Evolutionary conservation across 2,329 filamentous ascomycete species (phyloP), one percentile per base, ranked within the genome.

Genomic region (Penicillium digitatum): DNA sequence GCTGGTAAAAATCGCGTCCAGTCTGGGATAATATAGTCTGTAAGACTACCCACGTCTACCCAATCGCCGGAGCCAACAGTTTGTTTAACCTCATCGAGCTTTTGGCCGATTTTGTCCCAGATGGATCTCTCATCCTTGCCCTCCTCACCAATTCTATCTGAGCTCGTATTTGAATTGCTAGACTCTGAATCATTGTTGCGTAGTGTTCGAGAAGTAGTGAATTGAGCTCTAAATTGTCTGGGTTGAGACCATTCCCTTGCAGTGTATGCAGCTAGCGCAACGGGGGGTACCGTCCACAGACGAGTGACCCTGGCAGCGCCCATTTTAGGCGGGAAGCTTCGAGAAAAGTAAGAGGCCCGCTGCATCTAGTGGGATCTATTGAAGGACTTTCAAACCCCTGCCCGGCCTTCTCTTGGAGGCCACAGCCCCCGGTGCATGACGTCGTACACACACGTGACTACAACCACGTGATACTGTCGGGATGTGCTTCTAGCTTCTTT

Each of bases 1-100:
- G 79, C 86, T 0, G 92, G 92, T 18, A 96, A 77, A 39, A 84
- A 70, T 60, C 85, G 87, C 32, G 88, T 85, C 93, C 93, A 97
- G 39, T 88, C 85, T 0, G 93, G 93, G 3, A 95, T 74, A 32
- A 97, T 85, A 60, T 83, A 81, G 66, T 84, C 86, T 35, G 87
- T 85, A 26, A 95, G 76, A 20, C 74, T 80, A 47, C 80, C 78
- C 43, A 82, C 60, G 12, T 74, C 71, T 29, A 73, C 64, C 74
- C 76, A 78, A 27, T 77, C 72, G 39, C 73, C 64, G 1, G 70
- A 68, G 27, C 70, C 67, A 40, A 79, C 69, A 1, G 74, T 72
- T 29, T 76, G 68, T 54, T 72, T 72, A 18, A 74, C 69, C 42
- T 63, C 69, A 27, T 72, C 69, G 26, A 79, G 71, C 55, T 74